Percentiles rank a stretch among this genome's conserved stretches.
These are phyloP conservation scores for Phylloporus sp. DNA, from an alignment of 768 basidiomycete species.

Conservation along the genomic window DNA sequence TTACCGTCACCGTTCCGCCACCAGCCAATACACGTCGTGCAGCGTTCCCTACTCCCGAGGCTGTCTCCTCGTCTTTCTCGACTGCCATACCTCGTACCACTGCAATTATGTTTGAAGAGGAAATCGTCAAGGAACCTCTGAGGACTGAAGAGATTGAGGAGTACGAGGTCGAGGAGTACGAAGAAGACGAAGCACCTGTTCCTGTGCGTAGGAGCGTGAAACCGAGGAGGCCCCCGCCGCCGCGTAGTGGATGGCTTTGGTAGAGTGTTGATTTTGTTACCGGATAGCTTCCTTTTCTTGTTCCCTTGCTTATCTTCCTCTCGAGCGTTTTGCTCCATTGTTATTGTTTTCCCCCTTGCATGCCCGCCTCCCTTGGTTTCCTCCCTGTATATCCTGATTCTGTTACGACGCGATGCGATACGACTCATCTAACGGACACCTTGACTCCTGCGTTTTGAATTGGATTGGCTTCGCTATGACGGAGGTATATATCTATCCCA, in stretches of 20 bases:
- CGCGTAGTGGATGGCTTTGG: conserved; percentile 57
- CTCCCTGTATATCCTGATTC: conserved; percentile 13
- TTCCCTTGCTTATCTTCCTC: conserved; percentile 21
- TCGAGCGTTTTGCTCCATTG: conserved; percentile 19
- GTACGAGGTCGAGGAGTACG: conserved; percentile 39
- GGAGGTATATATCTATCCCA: not conserved
- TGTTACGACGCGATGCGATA: conserved; percentile 24
- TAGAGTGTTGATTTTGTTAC: conserved; percentile 26
- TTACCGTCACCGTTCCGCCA: conserved; percentile 67
- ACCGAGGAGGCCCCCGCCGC: conserved; percentile 47
- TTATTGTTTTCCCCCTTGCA: conserved; percentile 6
- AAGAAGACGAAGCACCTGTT: conserved; percentile 41
- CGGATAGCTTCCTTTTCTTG: conserved; percentile 36
- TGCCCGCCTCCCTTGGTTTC: conserved; percentile 4
- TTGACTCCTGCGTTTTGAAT: conserved; percentile 11
- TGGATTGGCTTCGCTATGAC: conserved; percentile 4
- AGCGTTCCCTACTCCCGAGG: conserved; percentile 68
- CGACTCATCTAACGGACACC: conserved; percentile 23
- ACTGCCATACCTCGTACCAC: conserved; percentile 73
- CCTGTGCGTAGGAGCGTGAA: conserved; percentile 40
- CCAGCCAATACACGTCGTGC: conserved; percentile 78
- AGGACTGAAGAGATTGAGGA: conserved; percentile 36
- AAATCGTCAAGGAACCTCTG: conserved; percentile 36
- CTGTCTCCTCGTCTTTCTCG: conserved; percentile 50
- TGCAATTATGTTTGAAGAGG: conserved; percentile 64